These are phyloP conservation scores for Saussurea involucrata DNA, from an alignment of 129 eudicot species.

Conservation along the genomic window DNA sequence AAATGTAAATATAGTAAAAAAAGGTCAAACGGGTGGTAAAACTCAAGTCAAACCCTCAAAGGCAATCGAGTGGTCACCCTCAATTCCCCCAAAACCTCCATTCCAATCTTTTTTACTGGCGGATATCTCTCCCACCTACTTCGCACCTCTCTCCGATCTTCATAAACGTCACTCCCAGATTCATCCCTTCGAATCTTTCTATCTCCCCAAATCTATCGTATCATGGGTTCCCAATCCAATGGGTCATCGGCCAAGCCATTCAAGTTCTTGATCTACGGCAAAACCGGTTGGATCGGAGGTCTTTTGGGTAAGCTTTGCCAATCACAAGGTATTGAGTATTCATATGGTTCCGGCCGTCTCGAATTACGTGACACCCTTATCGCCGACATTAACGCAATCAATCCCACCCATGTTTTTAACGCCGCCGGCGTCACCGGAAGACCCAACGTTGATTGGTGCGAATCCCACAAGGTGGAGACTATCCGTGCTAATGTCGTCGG, in stretches of 20 bases:
- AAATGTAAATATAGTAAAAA: neutral
- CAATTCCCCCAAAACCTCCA: neutral
- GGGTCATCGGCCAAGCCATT: slow-evolving; percentile 22
- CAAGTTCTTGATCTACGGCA: slow-evolving; percentile 66
- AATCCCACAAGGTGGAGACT: slow-evolving; percentile 61
- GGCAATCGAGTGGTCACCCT: neutral
- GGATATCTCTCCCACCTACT: slow-evolving; percentile 18
- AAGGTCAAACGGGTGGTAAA: neutral
- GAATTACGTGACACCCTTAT: slow-evolving; percentile 40
- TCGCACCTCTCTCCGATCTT: slow-evolving; percentile 9
- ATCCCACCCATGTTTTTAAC: slow-evolving; percentile 62
- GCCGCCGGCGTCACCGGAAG: slow-evolving; percentile 74
- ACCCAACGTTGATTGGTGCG: slow-evolving; percentile 76
- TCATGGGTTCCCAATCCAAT: slow-evolving; percentile 45
- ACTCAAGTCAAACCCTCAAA: neutral
- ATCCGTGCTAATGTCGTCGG: slow-evolving; percentile 64
- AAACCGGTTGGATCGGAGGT: slow-evolving; percentile 72
- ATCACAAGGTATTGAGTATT: slow-evolving; percentile 32
- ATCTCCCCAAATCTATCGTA: slow-evolving; percentile 1
- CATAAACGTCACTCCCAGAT: slow-evolving; percentile 1
- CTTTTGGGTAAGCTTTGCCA: slow-evolving; percentile 52
- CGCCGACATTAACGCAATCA: slow-evolving; percentile 35
- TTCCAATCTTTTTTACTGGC: slow-evolving; percentile 12
- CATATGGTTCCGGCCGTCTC: slow-evolving; percentile 59
- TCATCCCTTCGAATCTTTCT: neutral